Conservation (phyloP, 805 yeast species). For the Candida cerambycidarum region DNA sequence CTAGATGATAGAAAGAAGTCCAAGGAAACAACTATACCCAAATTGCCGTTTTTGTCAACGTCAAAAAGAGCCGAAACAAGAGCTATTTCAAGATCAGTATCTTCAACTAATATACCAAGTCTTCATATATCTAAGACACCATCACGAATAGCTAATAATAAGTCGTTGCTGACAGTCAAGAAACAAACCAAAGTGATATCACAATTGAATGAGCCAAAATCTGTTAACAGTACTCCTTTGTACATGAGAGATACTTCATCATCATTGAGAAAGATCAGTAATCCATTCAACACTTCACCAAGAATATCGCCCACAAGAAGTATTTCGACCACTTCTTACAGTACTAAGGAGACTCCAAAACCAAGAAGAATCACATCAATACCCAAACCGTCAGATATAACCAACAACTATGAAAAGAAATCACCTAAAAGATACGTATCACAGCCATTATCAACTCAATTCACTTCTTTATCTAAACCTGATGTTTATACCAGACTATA, state of each 20-base stretch:
- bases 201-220: constrained; percentile 7
- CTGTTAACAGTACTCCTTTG: constrained; percentile 23
- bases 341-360: neutral
- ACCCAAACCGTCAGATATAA: constrained; percentile 20
- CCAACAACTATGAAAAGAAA: constrained; percentile 16
- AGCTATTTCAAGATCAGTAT: constrained; percentile 9
- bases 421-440: constrained; percentile 11
- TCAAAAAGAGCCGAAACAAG: constrained; percentile 18
- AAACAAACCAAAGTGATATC: neutral
- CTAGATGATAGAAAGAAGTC: constrained; percentile 1
- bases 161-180: constrained; percentile 9
- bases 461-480: neutral
- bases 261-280: constrained; percentile 25
- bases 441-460: constrained; percentile 6
- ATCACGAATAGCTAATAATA: constrained; percentile 3
- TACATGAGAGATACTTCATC: constrained; percentile 44
- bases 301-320: no score
- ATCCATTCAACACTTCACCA: constrained; percentile 13
- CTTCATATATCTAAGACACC: constrained; percentile 14
- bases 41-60: constrained; percentile 14
- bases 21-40: constrained; percentile 10
- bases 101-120: constrained; percentile 9
- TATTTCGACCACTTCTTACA: no score
- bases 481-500: constrained; percentile 17
- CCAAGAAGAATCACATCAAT: constrained; percentile 6